phyloP scores from a whole-genome alignment of 2,329 filamentous ascomycete species.

The Incumbomyces delicatus region DNA sequence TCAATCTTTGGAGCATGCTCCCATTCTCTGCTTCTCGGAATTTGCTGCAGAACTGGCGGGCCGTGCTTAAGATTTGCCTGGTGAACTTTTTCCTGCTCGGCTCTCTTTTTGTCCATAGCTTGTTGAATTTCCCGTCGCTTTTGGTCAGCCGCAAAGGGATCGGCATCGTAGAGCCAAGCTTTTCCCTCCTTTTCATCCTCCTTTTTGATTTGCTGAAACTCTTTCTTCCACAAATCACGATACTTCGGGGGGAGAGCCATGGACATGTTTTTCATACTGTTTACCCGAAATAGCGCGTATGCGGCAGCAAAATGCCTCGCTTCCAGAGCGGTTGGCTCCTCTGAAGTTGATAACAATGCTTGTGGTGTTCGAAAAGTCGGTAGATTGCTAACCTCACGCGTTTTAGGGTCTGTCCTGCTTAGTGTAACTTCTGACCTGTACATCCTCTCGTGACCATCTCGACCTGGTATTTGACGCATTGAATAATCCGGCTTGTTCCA shows the following conservation, averaged over 20 bases:
- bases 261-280: slow-evolving; percentile 91
- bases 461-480: slow-evolving; percentile 51
- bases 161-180: slow-evolving; percentile 88
- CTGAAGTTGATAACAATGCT: slow-evolving; percentile 64
- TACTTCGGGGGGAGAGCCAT: slow-evolving; percentile 89
- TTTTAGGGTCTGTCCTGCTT: slow-evolving; percentile 65
- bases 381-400: slow-evolving; percentile 62
- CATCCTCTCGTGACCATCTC: slow-evolving; percentile 33
- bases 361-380: slow-evolving; percentile 74
- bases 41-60: neutral
- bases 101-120: slow-evolving; percentile 67
- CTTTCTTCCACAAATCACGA: slow-evolving; percentile 77
- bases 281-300: slow-evolving; percentile 82
- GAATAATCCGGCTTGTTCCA: slow-evolving; percentile 93
- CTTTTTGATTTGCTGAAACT: slow-evolving; percentile 73
- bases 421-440: slow-evolving; percentile 75
- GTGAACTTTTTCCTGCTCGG: slow-evolving; percentile 52
- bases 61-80: slow-evolving; percentile 23
- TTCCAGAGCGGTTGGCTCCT: slow-evolving; percentile 72
- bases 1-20: slow-evolving; percentile 79
- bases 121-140: slow-evolving; percentile 71
- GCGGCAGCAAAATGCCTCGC: slow-evolving; percentile 88
- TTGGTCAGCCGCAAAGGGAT: slow-evolving; percentile 71
- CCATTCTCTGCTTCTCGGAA: slow-evolving; percentile 60
- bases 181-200: slow-evolving; percentile 67